Evolutionary conservation across 371 early-diverging fungal genomes (phyloP).

Genomic region (Amoeboaphelidium protococcarum): DNA sequence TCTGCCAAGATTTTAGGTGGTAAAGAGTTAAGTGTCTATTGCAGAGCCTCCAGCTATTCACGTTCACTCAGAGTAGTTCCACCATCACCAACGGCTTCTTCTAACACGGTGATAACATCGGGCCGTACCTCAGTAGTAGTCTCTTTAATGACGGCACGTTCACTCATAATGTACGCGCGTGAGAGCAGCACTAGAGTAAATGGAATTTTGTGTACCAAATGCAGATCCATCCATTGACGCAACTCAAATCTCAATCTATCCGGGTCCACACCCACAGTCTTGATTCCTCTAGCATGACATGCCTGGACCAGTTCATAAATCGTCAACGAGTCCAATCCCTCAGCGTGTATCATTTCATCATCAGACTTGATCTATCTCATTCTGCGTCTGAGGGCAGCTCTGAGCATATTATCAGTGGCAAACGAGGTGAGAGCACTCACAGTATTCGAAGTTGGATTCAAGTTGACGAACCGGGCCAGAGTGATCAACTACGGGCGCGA

Average conservation of each 20-base stretch:
- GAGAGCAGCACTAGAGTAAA: constrained; percentile 70
- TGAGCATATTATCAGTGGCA: constrained; percentile 77
- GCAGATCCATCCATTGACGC: constrained; percentile 78
- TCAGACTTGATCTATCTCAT: constrained; percentile 64
- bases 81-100: neutral
- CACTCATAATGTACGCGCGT: constrained; percentile 44
- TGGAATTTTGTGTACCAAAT: constrained; percentile 68
- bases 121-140: constrained; percentile 13
- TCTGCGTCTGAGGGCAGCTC: constrained; percentile 58
- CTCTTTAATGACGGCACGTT: constrained; percentile 30
- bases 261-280: constrained; percentile 53
- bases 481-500: constrained; percentile 77
- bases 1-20: constrained; percentile 72
- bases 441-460: neutral
- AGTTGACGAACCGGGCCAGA: constrained; percentile 44
- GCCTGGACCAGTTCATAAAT: constrained; percentile 61
- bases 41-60: constrained; percentile 46
- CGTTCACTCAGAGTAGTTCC: constrained; percentile 7
- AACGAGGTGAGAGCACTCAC: constrained; percentile 66
- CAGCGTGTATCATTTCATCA: constrained; percentile 56
- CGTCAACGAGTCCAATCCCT: constrained; percentile 68
- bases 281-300: constrained; percentile 73
- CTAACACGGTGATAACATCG: constrained; percentile 2
- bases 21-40: constrained; percentile 69
- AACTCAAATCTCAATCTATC: constrained; percentile 61